Base-by-base conservation (phyloP, 1,284 basidiomycete genomes). In the Ganoderma lucidum region DNA sequence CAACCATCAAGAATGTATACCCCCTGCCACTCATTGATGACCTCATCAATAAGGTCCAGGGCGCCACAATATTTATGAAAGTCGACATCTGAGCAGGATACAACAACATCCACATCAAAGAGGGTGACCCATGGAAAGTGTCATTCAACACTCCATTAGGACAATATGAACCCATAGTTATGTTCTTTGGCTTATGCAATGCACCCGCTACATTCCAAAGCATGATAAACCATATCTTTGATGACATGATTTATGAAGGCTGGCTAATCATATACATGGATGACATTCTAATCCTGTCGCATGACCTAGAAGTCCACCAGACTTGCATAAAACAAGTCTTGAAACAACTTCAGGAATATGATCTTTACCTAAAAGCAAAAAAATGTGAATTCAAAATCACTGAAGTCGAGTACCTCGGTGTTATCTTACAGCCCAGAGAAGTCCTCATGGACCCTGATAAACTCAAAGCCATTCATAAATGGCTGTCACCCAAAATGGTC, bases 371-470 rank as follows among this genome's bases (percentile, higher is more conserved):
- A 23, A 23, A 23, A 23, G 23, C 23, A 23, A 23, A 23, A 23
- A 23, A 23, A 23, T 23, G 23, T 23, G 23, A 23, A 23, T 23
- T 23, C 23, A 23, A 23, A 23, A 23, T 23, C 23, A 23, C 23
- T 23, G 23, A 23, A 23, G 23, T 23, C 23, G 23, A 23, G 23
- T 23, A 23, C 23, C 23, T 23, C 23, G 23, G 23, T 23, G 23
- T 23, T 23, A 23, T 23, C 23, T 23, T 63, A 2, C 35, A 35
- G 1, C 35, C 48, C 3, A 45, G 32, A 19, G 70, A 76, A 0
- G 41, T 85, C 0, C 17, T 58, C 0, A 85, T 86, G 83, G 81
- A 84, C 61, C 74, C 76, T 0, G 69, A 69, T 0, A 87, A 87
- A 68, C 71, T 86, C 0, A 15, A 78, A 0, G 77, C 77, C 0